Conservation (phyloP, 805 yeast genomes). For the Wickerhamomyces pijperi region DNA sequence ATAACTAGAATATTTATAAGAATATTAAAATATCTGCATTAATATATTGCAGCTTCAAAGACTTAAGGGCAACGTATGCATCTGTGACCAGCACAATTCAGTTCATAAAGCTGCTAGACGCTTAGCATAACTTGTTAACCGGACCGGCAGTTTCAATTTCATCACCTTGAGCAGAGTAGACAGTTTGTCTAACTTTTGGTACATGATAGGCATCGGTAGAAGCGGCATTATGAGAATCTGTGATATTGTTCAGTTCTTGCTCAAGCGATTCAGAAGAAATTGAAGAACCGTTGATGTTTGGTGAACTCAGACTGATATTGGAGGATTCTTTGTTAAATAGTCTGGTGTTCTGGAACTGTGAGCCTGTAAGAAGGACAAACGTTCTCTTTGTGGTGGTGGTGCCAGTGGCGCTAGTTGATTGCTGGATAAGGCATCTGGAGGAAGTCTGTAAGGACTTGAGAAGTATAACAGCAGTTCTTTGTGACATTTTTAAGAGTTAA, state of each 20-base stretch:
- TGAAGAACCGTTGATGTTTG: slow-evolving; percentile 1
- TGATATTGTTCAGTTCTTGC: too few relatives aligned
- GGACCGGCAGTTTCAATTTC: slow-evolving; percentile 23
- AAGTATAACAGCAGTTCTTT: not conserved
- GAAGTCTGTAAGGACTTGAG: slow-evolving; percentile 17
- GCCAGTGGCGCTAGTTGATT: slow-evolving; percentile 1
- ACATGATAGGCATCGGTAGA: not conserved
- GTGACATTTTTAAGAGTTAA: too few relatives aligned
- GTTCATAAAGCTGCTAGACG: too few relatives aligned
- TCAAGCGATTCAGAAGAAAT: too few relatives aligned
- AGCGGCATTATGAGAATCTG: not conserved
- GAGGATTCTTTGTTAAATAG: not conserved
- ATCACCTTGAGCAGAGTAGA: slow-evolving; percentile 16
- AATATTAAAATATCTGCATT: too few relatives aligned
- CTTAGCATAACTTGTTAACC: slow-evolving; percentile 13
- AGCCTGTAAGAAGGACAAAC: slow-evolving; percentile 7
- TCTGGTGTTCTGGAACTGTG: slow-evolving; percentile 1
- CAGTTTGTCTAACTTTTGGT: slow-evolving; percentile 12
- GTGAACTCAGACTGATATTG: not conserved
- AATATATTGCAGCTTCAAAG: too few relatives aligned
- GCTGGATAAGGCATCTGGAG: slow-evolving; percentile 11
- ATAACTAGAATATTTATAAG: too few relatives aligned
- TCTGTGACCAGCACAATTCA: too few relatives aligned
- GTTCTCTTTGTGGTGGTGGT: slow-evolving; percentile 10
- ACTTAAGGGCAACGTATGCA: too few relatives aligned